Percentiles rank a stretch among this genome's conserved stretches.
phyloP scores from a whole-genome alignment of 2,329 filamentous ascomycete genomes.

The Colletotrichum magnum region DNA sequence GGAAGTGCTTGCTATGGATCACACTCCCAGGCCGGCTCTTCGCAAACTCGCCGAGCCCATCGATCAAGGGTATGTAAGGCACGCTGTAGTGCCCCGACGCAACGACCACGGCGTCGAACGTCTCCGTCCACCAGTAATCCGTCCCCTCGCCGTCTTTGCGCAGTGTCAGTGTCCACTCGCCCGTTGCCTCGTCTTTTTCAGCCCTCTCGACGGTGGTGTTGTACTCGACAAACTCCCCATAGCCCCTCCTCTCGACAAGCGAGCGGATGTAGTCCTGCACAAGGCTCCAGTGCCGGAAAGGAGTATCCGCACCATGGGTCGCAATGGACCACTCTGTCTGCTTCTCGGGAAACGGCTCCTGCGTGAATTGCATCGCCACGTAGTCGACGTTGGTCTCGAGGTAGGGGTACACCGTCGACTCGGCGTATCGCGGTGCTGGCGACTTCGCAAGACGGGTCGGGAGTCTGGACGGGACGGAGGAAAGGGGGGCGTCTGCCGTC shows the following conservation, averaged over 20 bases:
- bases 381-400: conserved; percentile 75
- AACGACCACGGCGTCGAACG: conserved; percentile 73
- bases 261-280: conserved; percentile 68
- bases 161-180: conserved; percentile 68
- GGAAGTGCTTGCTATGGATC: conserved; percentile 68
- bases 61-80: conserved; percentile 66
- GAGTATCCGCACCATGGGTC: conserved; percentile 68
- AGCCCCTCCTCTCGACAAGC: conserved; percentile 66
- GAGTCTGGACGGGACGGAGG: conserved; percentile 59
- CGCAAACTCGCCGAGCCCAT: conserved; percentile 64
- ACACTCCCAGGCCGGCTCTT: conserved; percentile 62
- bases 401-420: conserved; percentile 73
- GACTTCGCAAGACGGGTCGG: conserved; percentile 62
- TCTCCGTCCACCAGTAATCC: conserved; percentile 75
- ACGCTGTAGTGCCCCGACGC: conserved; percentile 73
- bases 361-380: conserved; percentile 71
- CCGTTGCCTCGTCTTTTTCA: conserved; percentile 57
- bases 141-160: conserved; percentile 53
- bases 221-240: conserved; percentile 66
- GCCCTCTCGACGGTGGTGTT: conserved; percentile 74
- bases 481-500: conserved; percentile 62
- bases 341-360: conserved; percentile 65
- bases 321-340: conserved; percentile 47
- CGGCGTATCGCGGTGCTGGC: conserved; percentile 64
- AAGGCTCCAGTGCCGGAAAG: conserved; percentile 73